These are phyloP conservation scores for Hymenotorrendiella dingleyae DNA, from an alignment of 2,329 filamentous ascomycete genomes.

Conservation along the genomic window DNA sequence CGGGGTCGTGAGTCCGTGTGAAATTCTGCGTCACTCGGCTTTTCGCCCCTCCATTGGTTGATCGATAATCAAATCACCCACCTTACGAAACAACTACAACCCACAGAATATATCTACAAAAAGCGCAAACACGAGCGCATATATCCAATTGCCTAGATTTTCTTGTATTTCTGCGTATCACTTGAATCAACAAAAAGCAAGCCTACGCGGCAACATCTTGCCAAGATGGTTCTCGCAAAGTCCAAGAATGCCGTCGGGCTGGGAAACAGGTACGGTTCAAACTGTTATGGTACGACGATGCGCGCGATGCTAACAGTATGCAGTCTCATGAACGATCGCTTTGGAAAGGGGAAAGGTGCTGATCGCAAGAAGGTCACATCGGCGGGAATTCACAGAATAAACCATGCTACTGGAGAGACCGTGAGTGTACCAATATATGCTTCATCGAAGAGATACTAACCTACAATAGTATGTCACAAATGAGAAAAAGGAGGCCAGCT, in stretches of 20 bases:
- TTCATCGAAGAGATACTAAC: constrained; percentile 19
- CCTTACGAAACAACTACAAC: background rate
- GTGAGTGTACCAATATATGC: constrained; percentile 33
- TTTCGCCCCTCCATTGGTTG: constrained; percentile 2
- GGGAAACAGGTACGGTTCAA: constrained; percentile 54
- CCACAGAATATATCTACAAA: background rate
- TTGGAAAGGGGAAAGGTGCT: constrained; percentile 83
- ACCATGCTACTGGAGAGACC: constrained; percentile 74
- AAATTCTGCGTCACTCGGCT: background rate
- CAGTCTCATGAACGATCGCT: constrained; percentile 96
- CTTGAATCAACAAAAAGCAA: background rate
- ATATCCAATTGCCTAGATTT: too few relatives aligned
- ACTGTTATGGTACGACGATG: too few relatives aligned
- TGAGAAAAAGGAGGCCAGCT: constrained; percentile 81
- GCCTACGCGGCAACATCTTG: background rate
- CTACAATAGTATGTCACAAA: constrained; percentile 73
- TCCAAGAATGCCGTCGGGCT: constrained; percentile 93
- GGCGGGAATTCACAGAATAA: constrained; percentile 53
- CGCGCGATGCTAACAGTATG: constrained; percentile 7
- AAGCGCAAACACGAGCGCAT: background rate
- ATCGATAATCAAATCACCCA: constrained; percentile 1
- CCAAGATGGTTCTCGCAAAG: constrained; percentile 70
- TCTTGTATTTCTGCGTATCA: too few relatives aligned
- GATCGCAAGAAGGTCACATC: constrained; percentile 70
- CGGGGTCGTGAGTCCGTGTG: background rate